Evolutionary conservation across 371 early-diverging fungal species (phyloP).

Genomic region (Amoeboaphelidium protococcarum): DNA sequence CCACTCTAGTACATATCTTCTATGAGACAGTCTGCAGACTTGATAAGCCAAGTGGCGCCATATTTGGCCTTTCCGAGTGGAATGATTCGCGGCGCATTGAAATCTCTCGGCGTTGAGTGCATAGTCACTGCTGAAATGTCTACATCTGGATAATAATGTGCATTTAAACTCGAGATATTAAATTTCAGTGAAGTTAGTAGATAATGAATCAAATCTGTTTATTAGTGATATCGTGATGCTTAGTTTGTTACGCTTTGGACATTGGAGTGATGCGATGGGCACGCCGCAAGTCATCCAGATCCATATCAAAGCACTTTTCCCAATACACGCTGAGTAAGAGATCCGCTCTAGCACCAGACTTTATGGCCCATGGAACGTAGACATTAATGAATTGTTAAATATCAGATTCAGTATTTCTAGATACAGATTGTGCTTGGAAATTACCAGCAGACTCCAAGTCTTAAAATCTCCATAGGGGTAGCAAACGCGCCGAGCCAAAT

Average conservation of each 20-base stretch:
- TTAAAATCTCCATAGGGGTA: background rate
- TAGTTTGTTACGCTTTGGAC: too few relatives aligned
- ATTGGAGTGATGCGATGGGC: constrained; percentile 12
- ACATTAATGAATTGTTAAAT: constrained; percentile 21
- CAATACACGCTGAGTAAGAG: constrained; percentile 62
- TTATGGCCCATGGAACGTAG: constrained; percentile 82
- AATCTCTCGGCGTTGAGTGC: constrained; percentile 58
- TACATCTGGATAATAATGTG: too few relatives aligned
- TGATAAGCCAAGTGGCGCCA: constrained; percentile 46
- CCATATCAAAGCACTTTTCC: constrained; percentile 34
- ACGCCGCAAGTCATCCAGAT: constrained; percentile 29
- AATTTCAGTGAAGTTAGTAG: too few relatives aligned
- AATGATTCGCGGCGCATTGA: constrained; percentile 67
- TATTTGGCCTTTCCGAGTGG: constrained; percentile 86
- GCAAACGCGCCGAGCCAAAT: constrained; percentile 45
- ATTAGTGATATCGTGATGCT: too few relatives aligned
- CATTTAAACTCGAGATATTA: too few relatives aligned
- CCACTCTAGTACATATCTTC: constrained; percentile 75
- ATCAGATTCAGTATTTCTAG: constrained; percentile 16
- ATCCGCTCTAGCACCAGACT: constrained; percentile 35
- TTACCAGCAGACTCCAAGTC: constrained; percentile 19
- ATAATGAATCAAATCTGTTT: too few relatives aligned
- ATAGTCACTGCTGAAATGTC: constrained; percentile 66
- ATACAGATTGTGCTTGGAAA: constrained; percentile 3
- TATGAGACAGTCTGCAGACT: constrained; percentile 38